Conservation (phyloP, 176 grass and related monocot genomes). For the Rhynchospora tenuis region DNA sequence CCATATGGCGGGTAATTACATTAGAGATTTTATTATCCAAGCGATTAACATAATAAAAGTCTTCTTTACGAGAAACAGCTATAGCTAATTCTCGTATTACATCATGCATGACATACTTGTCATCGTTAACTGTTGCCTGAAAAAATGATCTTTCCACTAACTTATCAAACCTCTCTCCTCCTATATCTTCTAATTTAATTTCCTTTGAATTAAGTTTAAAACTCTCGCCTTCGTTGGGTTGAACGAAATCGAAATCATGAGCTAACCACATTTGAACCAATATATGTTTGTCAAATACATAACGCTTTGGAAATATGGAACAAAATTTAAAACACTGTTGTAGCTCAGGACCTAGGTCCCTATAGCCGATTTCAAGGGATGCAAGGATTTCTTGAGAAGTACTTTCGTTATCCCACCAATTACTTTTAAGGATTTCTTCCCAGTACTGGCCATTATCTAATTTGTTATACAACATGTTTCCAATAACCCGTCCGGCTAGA, state of each 20-base stretch:
- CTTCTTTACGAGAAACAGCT: constrained; percentile 19
- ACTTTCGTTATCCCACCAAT: constrained; percentile 28
- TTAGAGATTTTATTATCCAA: neutral
- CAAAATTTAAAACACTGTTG: constrained; percentile 27
- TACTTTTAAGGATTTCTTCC: constrained; percentile 15
- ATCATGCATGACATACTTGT: constrained; percentile 20
- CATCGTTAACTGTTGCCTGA: constrained; percentile 2
- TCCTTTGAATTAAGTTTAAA: too few relatives aligned
- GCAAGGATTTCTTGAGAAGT: constrained; percentile 9
- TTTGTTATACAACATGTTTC: constrained; percentile 5
- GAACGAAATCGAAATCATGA: constrained; percentile 20
- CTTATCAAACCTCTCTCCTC: too few relatives aligned
- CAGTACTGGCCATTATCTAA: constrained; percentile 27
- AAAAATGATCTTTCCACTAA: constrained; percentile 7
- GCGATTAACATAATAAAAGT: neutral
- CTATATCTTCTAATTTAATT: too few relatives aligned
- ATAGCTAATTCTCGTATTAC: constrained; percentile 28
- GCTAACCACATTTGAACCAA: constrained; percentile 47
- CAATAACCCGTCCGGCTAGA: constrained; percentile 25
- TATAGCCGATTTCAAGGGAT: constrained; percentile 19
- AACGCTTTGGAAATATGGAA: constrained; percentile 32
- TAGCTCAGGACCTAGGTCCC: constrained; percentile 25
- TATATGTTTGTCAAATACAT: constrained; percentile 28
- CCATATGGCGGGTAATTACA: constrained; percentile 11
- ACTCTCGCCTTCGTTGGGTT: neutral